Base-by-base conservation (phyloP, 208 protist genomes). In the Pavlovales sp. region DNA sequence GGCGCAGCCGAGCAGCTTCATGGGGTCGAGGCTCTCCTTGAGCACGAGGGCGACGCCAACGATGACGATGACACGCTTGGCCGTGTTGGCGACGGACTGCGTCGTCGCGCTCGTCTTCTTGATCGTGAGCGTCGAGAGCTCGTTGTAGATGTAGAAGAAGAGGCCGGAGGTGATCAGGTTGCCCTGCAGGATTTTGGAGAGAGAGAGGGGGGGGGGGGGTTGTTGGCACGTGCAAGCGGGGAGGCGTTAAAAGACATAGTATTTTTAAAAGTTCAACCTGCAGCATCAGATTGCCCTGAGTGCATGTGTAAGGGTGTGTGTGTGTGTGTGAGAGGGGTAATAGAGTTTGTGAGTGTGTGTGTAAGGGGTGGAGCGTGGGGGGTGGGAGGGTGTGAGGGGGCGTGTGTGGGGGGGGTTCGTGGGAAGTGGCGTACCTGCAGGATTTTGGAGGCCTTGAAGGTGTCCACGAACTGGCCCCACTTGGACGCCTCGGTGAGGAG, bases 1-100 rank as follows among this genome's bases (percentile, higher is more conserved):
- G 66, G 79, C 1, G 90, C 83, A 87, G 57, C 83, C 83, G 71
- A 87, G 36, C 83, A 87, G 14, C 83, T 87, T 87, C 22, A 87
- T 76, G n/a, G 83, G 83, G 36, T 87, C 71, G 32, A 87, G 83
- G 0, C 5, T 32, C 71, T 87, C 83, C 14, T 30, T 30, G 39
- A 87, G 76, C 30, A 67, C 83, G 67, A 87, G 78, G 36, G 90
- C 90, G 28, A 88, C 47, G 81, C 84, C 90, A 80, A 91, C 71
- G 66, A 91, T 91, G 42, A 91, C 85, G 79, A 91, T 89, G 36
- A 88, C 90, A 75, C 90, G 90, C 90, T 91, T 91, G 79, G 90
- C 90, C 34, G 90, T 91, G 90, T 91, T 91, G 78, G 90, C 90
- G 22, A 91, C 90, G 0, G 90, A 91, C 66, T 82, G 75, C 20